phyloP scores from a whole-genome alignment of 176 grass and related monocot species.

The Elaeis guineensis region DNA sequence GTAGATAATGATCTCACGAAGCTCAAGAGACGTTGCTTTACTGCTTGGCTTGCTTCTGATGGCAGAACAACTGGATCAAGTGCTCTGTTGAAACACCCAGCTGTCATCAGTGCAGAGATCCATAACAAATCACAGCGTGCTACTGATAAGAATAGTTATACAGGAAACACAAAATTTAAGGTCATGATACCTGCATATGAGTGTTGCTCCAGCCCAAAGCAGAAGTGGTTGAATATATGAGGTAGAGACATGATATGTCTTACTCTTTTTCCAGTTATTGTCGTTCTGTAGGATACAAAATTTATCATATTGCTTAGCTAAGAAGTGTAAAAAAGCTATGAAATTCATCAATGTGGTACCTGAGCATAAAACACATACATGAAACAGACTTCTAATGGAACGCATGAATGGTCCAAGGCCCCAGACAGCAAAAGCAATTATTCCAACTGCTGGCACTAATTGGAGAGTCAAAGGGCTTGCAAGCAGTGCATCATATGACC shows the following conservation, averaged over 20 bases:
- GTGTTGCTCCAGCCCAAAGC: slow-evolving; percentile 79
- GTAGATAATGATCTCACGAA: slow-evolving; percentile 90
- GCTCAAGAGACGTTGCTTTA: slow-evolving; percentile 68
- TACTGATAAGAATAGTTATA: no score
- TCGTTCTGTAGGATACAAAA: slow-evolving; percentile 51
- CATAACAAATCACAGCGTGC: no score
- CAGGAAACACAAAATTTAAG: slow-evolving; percentile 13
- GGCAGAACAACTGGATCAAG: slow-evolving; percentile 75
- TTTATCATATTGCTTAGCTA: slow-evolving; percentile 4
- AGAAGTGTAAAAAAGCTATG: no score
- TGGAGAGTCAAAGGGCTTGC: slow-evolving; percentile 46
- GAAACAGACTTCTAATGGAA: slow-evolving; percentile 67
- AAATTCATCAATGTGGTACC: no score
- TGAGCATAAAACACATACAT: slow-evolving; percentile 29
- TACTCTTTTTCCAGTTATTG: slow-evolving; percentile 90
- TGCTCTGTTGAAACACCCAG: slow-evolving; percentile 34
- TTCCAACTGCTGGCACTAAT: slow-evolving; percentile 73
- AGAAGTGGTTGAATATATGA: slow-evolving; percentile 89
- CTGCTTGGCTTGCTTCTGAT: slow-evolving; percentile 70
- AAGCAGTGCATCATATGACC: slow-evolving; percentile 56
- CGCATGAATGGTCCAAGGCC: slow-evolving; percentile 66
- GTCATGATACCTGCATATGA: slow-evolving; percentile 70
- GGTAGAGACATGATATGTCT: slow-evolving; percentile 65
- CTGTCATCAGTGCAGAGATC: no score
- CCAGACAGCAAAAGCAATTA: slow-evolving; percentile 81